These are phyloP conservation scores for Begonia peltatifolia DNA, from an alignment of 306 rosid species.

Conservation along the genomic window DNA sequence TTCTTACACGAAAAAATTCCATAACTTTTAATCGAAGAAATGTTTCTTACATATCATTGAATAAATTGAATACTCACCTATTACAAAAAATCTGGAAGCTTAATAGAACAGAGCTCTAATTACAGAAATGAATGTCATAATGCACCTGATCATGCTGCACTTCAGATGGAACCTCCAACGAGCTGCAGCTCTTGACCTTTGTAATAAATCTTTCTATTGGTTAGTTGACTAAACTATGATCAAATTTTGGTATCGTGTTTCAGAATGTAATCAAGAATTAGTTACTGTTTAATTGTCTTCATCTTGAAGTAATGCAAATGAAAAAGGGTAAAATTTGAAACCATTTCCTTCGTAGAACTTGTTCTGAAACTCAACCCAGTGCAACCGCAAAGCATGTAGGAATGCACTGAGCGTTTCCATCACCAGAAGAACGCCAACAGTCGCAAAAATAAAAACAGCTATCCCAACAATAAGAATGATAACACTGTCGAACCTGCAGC, in stretches of 20 bases:
- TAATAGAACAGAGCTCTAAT: too few relatives aligned
- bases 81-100: too few relatives aligned
- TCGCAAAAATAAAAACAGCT: conserved; percentile 44
- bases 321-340: conserved; percentile 60
- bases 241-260: background rate
- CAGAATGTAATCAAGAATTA: too few relatives aligned
- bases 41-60: too few relatives aligned
- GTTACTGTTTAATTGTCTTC: conserved; percentile 33
- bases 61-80: too few relatives aligned
- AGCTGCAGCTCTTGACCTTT: too few relatives aligned
- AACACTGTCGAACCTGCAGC: conserved; percentile 47
- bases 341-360: conserved; percentile 75
- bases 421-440: conserved; percentile 61
- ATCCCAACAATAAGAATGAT: conserved; percentile 41
- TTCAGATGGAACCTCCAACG: too few relatives aligned
- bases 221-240: conserved; percentile 1
- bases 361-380: conserved; percentile 78
- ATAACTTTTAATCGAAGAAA: too few relatives aligned
- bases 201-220: too few relatives aligned
- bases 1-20: too few relatives aligned
- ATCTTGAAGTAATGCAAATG: conserved; percentile 29
- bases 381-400: conserved; percentile 80
- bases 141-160: too few relatives aligned
- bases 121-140: too few relatives aligned
- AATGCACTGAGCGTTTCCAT: conserved; percentile 86